Percentiles rank a stretch among this genome's conserved stretches.
phyloP scores from a whole-genome alignment of 345 rosid genomes.

The Clausena lansium region DNA sequence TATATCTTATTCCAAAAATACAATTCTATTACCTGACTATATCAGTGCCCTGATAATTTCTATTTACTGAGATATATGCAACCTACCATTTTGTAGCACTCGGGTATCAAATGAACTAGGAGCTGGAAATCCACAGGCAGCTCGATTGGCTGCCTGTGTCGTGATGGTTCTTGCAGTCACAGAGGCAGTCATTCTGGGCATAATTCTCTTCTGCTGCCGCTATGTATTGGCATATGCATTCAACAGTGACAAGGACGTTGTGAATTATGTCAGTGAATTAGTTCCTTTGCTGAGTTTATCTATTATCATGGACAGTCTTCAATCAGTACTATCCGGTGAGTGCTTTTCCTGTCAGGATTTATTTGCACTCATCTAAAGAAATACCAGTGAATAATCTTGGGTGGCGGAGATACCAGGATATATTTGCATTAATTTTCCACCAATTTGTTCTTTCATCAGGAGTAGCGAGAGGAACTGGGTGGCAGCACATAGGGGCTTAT shows the following conservation, averaged over 20 bases:
- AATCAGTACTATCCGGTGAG: constrained; percentile 43
- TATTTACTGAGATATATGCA: not conserved
- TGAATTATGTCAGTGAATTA: constrained; percentile 30
- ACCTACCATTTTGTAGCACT: constrained; percentile 13
- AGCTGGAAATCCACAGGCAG: constrained; percentile 37
- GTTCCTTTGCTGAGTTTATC: constrained; percentile 41
- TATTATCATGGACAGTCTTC: constrained; percentile 34
- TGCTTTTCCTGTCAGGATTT: not conserved
- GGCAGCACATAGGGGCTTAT: constrained; percentile 38
- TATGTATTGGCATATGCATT: constrained; percentile 34
- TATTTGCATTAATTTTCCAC: not conserved
- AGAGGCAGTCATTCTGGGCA: constrained; percentile 30
- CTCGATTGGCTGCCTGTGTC: constrained; percentile 24
- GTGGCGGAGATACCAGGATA: no score
- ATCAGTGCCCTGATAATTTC: no score
- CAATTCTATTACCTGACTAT: no score
- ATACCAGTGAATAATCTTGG: not conserved
- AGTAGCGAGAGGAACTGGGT: constrained; percentile 42
- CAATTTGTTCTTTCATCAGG: constrained; percentile 20
- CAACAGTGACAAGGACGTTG: constrained; percentile 40
- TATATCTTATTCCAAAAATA: no score
- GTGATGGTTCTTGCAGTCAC: constrained; percentile 16
- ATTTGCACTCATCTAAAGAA: not conserved
- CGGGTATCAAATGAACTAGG: constrained; percentile 59
- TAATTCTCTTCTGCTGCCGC: constrained; percentile 26